Evolutionary conservation across 306 rosid genomes (phyloP), one percentile per base, ranked within the genome.

Genomic region (Bauhinia variegata): DNA sequence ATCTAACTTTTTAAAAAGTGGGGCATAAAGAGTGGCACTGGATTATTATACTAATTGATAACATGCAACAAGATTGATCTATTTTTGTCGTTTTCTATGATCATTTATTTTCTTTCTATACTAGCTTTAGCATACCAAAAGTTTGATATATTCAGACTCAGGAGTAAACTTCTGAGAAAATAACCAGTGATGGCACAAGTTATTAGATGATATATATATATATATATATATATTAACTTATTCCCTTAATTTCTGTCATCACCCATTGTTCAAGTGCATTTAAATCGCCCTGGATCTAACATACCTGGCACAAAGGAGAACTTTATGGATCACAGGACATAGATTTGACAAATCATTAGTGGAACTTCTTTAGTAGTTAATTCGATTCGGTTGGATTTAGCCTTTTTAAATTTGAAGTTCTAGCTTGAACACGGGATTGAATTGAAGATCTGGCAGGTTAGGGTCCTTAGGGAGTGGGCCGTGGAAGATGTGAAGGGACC

Each of bases 401-500:
- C 2, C 14, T 54, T 54, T 3, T 6, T 38, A 10, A 31, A 15
- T 31, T 34, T 34, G 15, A 48, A 34, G 6, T 64, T 48, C 11
- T 48, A 48, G 46, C 34, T 56, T 55, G 38, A 17, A 32, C 48
- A 56, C 17, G 12, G n/a, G 34, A 28, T 67, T 32, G 53, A 51
- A 47, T 31, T 17, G 9, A 34, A 49, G 28, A 51, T 38, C 0
- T 11, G 8, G 30, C 33, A 51, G 38, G 42, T 50, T 42, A 30
- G 59, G 66, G 43, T 17, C 46, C 57, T 50, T 59, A 51, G 10
- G 8, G 10, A 2, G 39, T 6, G 5, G 31, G 31, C 16, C 31
- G 12, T 8, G 60, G 46, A 37, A 39, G 42, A 14, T 53, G 38
- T 32, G 49, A 7, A 43, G 4, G 9, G 16, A 54, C 42, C 28